Evolutionary conservation across 2,329 filamentous ascomycete species (phyloP).

Genomic region (Claviceps citrina): DNA sequence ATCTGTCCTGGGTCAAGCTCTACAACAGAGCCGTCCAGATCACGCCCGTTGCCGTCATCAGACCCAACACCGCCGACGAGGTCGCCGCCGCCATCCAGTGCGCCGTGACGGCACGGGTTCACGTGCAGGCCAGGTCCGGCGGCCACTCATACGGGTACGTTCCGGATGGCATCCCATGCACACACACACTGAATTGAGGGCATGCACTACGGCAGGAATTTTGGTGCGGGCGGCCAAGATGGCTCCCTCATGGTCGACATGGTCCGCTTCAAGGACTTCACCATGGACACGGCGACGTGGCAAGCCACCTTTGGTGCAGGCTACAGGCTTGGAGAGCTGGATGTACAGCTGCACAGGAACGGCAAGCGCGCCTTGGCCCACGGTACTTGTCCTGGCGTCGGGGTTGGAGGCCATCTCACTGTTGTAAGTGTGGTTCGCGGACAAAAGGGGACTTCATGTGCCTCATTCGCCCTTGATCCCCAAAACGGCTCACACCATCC

Average conservation of each 20-base stretch:
- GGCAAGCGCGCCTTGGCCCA: conserved; percentile 43
- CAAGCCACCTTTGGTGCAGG: conserved; percentile 40
- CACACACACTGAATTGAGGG: too few species aligned
- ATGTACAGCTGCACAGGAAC: conserved; percentile 31
- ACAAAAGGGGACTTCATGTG: not conserved
- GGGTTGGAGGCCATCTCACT: conserved; percentile 40
- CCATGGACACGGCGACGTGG: conserved; percentile 36
- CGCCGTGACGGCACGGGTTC: conserved; percentile 31
- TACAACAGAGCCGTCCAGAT: conserved; percentile 37
- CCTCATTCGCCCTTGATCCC: not conserved
- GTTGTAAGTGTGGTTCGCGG: conserved; percentile 25
- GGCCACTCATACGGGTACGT: conserved; percentile 48
- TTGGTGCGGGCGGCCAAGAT: conserved; percentile 32
- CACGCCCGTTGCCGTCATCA: conserved; percentile 39
- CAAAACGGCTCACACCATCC: not conserved
- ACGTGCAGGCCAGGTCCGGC: conserved; percentile 47
- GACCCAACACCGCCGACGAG: conserved; percentile 36
- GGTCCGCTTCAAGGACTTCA: conserved; percentile 34
- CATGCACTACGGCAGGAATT: conserved; percentile 16
- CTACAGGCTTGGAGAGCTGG: conserved; percentile 35
- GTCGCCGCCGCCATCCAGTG: conserved; percentile 43
- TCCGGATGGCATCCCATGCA: too few species aligned
- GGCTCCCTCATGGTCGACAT: conserved; percentile 40
- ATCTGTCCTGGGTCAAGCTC: conserved; percentile 32
- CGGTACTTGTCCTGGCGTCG: conserved; percentile 43